Base-by-base conservation (phyloP, 495 filamentous ascomycete species). In the Penicillium coprophilum region DNA sequence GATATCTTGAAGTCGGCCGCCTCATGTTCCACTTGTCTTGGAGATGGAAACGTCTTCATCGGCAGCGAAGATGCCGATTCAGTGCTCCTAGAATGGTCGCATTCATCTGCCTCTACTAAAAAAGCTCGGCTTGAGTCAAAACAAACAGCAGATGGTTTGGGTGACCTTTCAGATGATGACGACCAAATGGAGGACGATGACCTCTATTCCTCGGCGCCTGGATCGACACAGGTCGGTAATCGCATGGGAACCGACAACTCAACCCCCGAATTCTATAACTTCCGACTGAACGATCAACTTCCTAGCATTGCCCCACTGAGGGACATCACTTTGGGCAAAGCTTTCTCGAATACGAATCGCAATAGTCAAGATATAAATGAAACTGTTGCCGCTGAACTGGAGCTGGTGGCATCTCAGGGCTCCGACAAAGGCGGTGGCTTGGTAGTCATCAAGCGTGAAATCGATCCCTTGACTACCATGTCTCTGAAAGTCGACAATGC, bases 51-150 rank as follows among this genome's bases (percentile, higher is more conserved):
- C 48, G 63, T 97, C 32, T 97, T 99, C 66, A 69, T 96, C 15
- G 94, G 93, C 1, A 91, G 88, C 60, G 89, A 93, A 66, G 82
- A 87, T 49, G 82, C 84, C n/a, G 89, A 96, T 61, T 94, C 94
- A 0, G 61, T 89, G 7, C 75, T 99, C 32, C 67, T 97, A 34
- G 85, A 86, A 45, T 97, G 91, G 89, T 82, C 82, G 39, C 81
- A 82, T 23, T 85, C 81, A 65, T 65, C 82, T 58, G 63, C 73
- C 12, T 62, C 70, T 40, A 54, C 71, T 1, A 80, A 77, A 34
- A 75, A 77, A 39, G 66, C 74, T 32, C 75, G 77, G 15, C 71
- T 76, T 10, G 76, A 79, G 39, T 67, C 68, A 6, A 84, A 83
- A 44, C 79, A 76, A 47, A 80, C 80, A 24, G 63, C 64, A 9